A percentile compares a stretch with the other conserved stretches of the same genome.
Evolutionary conservation across 176 grass and related monocot species (phyloP).

Genomic region (Eragrostis curvula): DNA sequence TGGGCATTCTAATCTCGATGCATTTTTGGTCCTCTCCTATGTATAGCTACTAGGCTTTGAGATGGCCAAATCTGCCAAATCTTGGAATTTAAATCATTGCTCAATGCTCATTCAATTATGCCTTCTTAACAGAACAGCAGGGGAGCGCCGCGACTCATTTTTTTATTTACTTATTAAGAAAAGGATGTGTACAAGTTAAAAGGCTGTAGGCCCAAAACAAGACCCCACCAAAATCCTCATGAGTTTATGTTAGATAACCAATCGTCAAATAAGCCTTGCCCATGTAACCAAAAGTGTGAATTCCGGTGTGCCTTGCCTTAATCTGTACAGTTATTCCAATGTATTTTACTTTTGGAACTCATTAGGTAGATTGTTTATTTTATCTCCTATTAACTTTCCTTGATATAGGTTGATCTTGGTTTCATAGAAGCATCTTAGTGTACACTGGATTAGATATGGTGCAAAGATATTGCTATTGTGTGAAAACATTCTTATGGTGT

Average conservation of each 20-base stretch:
- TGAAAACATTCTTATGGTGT: conserved; percentile 12
- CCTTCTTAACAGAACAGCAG: not conserved
- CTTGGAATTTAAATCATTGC: not conserved
- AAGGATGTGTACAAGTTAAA: no score
- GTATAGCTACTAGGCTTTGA: not conserved
- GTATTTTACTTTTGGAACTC: no score
- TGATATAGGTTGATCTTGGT: conserved; percentile 8
- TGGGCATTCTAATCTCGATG: not conserved
- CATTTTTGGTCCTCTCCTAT: not conserved
- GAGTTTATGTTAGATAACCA: no score
- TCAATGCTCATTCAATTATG: not conserved
- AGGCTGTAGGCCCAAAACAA: no score
- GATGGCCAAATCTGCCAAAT: conserved; percentile 22
- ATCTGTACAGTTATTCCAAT: not conserved
- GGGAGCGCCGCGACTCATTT: no score
- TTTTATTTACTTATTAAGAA: no score
- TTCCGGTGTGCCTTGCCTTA: not conserved
- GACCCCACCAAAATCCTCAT: no score
- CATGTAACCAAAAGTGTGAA: no score
- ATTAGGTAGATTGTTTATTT: no score
- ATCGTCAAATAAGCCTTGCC: no score
- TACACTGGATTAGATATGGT: not conserved
- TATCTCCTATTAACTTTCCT: not conserved
- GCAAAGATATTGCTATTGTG: not conserved
- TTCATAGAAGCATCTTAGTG: not conserved